Evolutionary conservation across 2,329 filamentous ascomycete species (phyloP).

Genomic region (Aspergillus fructus): DNA sequence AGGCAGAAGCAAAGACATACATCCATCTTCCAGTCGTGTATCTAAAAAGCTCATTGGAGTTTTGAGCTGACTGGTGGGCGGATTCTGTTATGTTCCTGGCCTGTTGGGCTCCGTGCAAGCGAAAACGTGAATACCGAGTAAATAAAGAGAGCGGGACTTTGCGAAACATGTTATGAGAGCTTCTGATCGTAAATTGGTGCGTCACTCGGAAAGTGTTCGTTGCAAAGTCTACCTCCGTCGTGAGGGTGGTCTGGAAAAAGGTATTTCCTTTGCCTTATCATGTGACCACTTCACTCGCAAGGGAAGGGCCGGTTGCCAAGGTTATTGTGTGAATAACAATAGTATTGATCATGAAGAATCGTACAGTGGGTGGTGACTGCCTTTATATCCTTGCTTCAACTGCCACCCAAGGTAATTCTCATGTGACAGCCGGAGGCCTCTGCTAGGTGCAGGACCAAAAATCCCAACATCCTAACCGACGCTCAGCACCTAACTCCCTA

Average conservation of each 20-base stretch:
- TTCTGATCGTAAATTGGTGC: neutral
- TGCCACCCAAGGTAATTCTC: neutral
- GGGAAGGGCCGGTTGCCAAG: neutral
- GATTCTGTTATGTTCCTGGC: neutral
- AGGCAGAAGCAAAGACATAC: conserved; percentile 7
- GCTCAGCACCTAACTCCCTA: neutral
- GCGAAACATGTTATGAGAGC: neutral
- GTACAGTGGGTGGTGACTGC: neutral
- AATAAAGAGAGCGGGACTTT: neutral
- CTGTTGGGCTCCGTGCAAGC: neutral
- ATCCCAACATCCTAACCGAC: neutral
- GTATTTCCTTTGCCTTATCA: no score
- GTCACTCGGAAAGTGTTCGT: no score
- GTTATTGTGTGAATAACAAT: neutral
- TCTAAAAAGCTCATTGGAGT: conserved; percentile 15
- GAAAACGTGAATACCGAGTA: neutral
- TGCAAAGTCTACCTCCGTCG: no score
- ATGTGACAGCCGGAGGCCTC: neutral
- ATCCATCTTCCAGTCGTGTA: conserved; percentile 26
- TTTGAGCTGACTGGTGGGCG: neutral
- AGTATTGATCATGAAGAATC: no score
- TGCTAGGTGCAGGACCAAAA: neutral
- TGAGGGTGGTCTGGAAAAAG: no score
- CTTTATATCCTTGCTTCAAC: neutral
- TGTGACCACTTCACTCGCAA: no score